Evolutionary conservation across 768 basidiomycete genomes (phyloP).

Genomic region (Podaxis sp.): DNA sequence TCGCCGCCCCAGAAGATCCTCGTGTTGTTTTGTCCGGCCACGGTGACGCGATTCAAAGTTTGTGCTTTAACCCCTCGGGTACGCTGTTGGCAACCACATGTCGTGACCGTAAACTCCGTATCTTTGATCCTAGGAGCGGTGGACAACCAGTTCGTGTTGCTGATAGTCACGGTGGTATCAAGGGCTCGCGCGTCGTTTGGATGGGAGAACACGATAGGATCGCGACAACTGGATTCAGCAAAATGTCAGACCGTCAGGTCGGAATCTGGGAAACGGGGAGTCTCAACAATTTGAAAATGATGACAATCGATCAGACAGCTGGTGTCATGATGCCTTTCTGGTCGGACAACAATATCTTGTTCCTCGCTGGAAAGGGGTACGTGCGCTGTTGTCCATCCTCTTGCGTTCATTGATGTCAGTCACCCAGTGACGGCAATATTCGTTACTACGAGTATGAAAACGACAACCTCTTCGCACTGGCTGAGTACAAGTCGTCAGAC

Average conservation of each 20-base stretch:
- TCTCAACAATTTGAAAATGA: constrained; percentile 72
- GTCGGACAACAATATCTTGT: constrained; percentile 89
- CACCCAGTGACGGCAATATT: constrained; percentile 86
- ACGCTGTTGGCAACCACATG: constrained; percentile 85
- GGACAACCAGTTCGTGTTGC: constrained; percentile 76
- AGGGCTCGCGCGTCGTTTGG: constrained; percentile 87
- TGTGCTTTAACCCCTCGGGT: constrained; percentile 82
- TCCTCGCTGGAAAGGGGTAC: constrained; percentile 92
- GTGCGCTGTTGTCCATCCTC: constrained; percentile 16
- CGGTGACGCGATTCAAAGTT: constrained; percentile 81
- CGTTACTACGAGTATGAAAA: constrained; percentile 96
- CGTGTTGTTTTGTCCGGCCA: constrained; percentile 68
- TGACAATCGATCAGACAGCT: constrained; percentile 82
- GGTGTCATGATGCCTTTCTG: constrained; percentile 99
- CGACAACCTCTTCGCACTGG: constrained; percentile 71
- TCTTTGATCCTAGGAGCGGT: constrained; percentile 89
- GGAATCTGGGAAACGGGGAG: constrained; percentile 86
- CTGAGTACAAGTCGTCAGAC: constrained; percentile 86
- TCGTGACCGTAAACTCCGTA: constrained; percentile 85
- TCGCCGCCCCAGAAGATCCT: constrained; percentile 68
- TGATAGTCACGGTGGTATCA: constrained; percentile 93
- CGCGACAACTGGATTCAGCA: constrained; percentile 95
- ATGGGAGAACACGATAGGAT: constrained; percentile 87
- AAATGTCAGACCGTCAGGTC: constrained; percentile 93
- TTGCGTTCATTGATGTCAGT: background rate